Evolutionary conservation across 257 asterid genomes (phyloP), one percentile per base, ranked within the genome.

Genomic region (Marsdenia floribunda): DNA sequence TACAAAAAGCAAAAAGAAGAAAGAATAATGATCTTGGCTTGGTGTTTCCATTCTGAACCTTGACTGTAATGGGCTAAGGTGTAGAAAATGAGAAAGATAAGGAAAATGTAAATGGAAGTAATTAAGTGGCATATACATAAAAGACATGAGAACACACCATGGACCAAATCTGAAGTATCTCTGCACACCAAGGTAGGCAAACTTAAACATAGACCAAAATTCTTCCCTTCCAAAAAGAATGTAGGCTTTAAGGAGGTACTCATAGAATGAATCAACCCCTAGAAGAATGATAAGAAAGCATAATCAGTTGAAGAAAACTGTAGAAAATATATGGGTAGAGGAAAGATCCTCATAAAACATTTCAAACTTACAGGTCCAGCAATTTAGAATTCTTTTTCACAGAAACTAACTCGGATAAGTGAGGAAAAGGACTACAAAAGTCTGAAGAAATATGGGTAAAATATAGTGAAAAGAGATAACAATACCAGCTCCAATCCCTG

Each of bases 201-300:
- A 83, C 83, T 94, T 92, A 88, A 94, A 94, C 98, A 92, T 94
- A 85, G 89, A 87, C 99, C 99, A 94, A 76, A 75, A 81, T 79
- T 94, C 99, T 73, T 92, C 99, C 85, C 83, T 89, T 78, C 99
- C 99, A 63, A 94, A 94, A 83, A 94, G 90, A 88, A 92, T 80
- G 87, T 94, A 91, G 61, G 97, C 97, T 84, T 94, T 94, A 70
- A 94, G 83, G 38, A 92, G 88, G 83, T 94, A 94, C 82, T 94
- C 99, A 42, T 94, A 94, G 83, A 94, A 92, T 7, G 97, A 94
- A 85, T 94, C 99, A 78, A 94, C 97, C 81, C 98, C 99, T 93
- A 83, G 58, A 72, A 77, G 73, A 80, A 73, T 72, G 54, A 76
- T 71, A 59, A 49, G 50, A n/a, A 69, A 47, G 60, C 69, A 47